phyloP scores from a whole-genome alignment of 1,139 yeast species.

The Debaryomycetaceae sp. region DNA sequence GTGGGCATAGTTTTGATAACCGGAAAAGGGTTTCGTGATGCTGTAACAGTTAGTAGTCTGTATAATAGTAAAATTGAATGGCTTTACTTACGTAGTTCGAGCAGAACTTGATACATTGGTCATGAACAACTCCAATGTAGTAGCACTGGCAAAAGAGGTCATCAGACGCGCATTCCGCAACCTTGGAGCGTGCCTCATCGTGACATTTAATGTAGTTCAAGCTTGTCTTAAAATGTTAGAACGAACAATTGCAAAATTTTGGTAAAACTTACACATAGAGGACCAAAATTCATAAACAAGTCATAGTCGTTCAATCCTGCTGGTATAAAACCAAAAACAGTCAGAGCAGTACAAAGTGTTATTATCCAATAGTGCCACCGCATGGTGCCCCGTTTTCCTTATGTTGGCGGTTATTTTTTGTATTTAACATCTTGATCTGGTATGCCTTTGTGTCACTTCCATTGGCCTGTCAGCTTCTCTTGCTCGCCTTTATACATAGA shows the following conservation, averaged over 20 bases:
- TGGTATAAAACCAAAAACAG: neutral
- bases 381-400: neutral
- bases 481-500: neutral
- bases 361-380: neutral
- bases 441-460: neutral
- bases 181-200: slow-evolving; percentile 5
- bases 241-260: neutral
- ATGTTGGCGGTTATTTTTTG: neutral
- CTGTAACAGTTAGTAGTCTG: slow-evolving; percentile 5
- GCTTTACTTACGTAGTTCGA: slow-evolving; percentile 8
- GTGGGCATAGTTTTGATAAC: slow-evolving; percentile 1
- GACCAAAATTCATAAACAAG: slow-evolving; percentile 8
- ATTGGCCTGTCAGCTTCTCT: neutral
- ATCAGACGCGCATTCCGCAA: slow-evolving; percentile 3
- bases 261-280: slow-evolving; percentile 10
- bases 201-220: slow-evolving; percentile 8
- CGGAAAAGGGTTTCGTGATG: slow-evolving; percentile 11
- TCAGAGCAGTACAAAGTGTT: neutral
- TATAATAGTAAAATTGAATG: neutral
- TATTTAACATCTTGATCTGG: neutral
- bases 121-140: slow-evolving; percentile 7
- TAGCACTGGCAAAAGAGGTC: slow-evolving; percentile 9
- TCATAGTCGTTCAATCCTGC: neutral
- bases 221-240: slow-evolving; percentile 5
- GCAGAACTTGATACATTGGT: slow-evolving; percentile 10